phyloP scores from a whole-genome alignment of 495 filamentous ascomycete genomes.

The Penicillium antarcticum region DNA sequence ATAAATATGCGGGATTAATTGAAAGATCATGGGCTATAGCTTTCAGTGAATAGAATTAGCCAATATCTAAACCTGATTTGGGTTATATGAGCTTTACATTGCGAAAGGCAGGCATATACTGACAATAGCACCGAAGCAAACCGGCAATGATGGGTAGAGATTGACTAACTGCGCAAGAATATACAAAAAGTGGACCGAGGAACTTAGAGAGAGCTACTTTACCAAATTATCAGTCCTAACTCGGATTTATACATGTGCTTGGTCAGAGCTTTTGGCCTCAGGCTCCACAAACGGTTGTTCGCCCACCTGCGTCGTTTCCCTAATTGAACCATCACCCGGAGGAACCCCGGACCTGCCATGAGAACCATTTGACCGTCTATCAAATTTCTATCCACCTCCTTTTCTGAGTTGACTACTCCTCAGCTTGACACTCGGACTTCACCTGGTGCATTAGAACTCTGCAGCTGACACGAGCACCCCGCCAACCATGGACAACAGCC shows the following conservation, averaged over 20 bases:
- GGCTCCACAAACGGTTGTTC: not conserved
- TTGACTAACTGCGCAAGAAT: too few species aligned
- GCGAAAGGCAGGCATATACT: not conserved
- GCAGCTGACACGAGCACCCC: constrained; percentile 2
- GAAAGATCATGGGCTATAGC: not conserved
- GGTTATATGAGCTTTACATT: too few species aligned
- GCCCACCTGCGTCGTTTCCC: not conserved
- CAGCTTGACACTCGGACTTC: not conserved
- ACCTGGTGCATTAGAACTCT: constrained; percentile 22
- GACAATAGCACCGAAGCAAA: too few species aligned
- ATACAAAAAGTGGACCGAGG: too few species aligned
- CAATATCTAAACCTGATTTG: not conserved
- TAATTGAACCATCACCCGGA: not conserved
- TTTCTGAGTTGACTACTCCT: not conserved
- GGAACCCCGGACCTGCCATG: not conserved
- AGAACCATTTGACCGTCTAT: not conserved
- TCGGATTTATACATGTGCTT: not conserved
- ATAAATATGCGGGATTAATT: not conserved
- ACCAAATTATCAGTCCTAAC: too few species aligned
- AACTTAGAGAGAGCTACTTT: too few species aligned
- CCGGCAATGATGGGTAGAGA: too few species aligned
- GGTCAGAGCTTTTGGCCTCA: constrained; percentile 5
- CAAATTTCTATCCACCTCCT: too few species aligned
- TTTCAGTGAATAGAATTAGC: constrained; percentile 8
- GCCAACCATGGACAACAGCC: constrained; percentile 33